Percentiles rank a stretch among this genome's conserved stretches.
Conservation (phyloP, 148 eudicot species). For the Rhododendron ferrugineum region DNA sequence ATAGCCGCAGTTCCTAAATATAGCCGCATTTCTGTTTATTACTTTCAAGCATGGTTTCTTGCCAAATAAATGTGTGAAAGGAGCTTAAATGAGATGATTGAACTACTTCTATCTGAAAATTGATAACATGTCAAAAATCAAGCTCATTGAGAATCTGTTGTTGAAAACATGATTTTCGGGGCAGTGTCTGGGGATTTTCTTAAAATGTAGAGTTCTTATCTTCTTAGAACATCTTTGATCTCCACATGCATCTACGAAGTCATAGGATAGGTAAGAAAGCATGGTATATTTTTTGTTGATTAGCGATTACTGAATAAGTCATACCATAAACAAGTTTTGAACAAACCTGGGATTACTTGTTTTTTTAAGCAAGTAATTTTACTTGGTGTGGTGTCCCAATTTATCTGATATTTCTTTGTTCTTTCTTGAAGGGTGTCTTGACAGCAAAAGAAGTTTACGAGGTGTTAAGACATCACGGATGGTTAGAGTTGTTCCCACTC, state of each 20-base stretch:
- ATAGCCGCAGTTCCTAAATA: no score
- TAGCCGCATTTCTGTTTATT: neutral
- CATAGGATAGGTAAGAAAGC: neutral
- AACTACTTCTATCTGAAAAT: neutral
- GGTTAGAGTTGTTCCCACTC: slow-evolving; percentile 82
- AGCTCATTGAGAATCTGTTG: neutral
- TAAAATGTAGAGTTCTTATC: neutral
- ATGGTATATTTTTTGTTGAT: neutral
- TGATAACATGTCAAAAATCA: neutral
- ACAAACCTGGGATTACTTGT: neutral
- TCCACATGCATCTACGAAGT: neutral
- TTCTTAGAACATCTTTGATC: neutral
- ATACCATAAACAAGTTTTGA: neutral
- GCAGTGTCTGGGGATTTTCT: neutral
- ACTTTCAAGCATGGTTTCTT: neutral
- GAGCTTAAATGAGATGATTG: neutral
- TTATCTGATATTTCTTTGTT: slow-evolving; percentile 8
- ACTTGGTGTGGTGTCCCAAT: neutral
- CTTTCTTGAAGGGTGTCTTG: slow-evolving; percentile 75
- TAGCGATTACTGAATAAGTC: neutral
- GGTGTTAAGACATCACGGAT: slow-evolving; percentile 57
- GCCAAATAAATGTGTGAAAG: neutral
- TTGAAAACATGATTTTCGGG: neutral
- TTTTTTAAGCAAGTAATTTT: neutral
- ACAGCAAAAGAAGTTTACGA: slow-evolving; percentile 90